Conservation (phyloP, 305 asterid species). For the Fraxinus sp. region DNA sequence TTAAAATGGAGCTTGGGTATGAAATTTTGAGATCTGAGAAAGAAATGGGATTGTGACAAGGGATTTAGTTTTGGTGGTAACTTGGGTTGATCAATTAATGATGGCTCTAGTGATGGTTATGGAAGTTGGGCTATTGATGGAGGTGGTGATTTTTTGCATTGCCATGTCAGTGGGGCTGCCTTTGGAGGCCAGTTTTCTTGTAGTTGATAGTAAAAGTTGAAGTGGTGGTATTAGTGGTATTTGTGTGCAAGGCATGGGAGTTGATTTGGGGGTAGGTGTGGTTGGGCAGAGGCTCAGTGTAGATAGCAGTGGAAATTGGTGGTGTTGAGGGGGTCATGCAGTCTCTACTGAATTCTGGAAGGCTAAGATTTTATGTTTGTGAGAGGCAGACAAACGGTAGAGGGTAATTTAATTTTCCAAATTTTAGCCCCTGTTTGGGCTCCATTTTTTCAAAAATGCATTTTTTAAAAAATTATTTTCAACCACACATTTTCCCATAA, state of each 20-base stretch:
- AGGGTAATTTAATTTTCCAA: background rate
- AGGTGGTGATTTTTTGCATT: background rate
- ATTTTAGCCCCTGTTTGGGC: background rate
- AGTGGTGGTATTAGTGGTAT: background rate
- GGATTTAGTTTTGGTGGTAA: background rate
- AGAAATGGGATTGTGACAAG: background rate
- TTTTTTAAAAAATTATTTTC: too few relatives aligned
- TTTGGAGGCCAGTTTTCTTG: background rate
- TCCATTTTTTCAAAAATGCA: too few relatives aligned
- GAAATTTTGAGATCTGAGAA: conserved; percentile 5
- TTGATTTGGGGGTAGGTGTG: background rate
- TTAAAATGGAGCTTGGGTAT: background rate
- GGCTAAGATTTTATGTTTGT: background rate
- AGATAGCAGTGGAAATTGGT: background rate
- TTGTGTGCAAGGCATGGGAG: background rate
- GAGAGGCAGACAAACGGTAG: background rate
- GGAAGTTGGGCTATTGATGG: background rate
- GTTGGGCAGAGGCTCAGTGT: background rate
- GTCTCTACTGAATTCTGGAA: background rate
- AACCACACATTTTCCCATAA: too few relatives aligned
- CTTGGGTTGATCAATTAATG: background rate
- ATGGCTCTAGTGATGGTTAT: background rate
- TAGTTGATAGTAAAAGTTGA: background rate
- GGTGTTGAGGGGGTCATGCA: background rate
- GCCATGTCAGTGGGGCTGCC: background rate